phyloP scores from a whole-genome alignment of 306 rosid genomes.

The Cicer bijugum region DNA sequence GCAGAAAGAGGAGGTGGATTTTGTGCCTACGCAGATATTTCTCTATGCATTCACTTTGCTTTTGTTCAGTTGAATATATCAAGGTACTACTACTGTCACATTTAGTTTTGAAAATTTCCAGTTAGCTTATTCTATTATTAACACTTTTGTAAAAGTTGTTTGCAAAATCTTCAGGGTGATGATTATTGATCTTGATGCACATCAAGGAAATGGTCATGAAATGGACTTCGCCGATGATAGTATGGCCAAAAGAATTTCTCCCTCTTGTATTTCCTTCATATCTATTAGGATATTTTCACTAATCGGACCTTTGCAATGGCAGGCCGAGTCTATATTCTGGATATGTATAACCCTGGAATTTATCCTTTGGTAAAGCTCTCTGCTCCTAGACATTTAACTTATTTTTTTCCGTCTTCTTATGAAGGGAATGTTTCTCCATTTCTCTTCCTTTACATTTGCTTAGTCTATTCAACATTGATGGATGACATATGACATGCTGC shows the following conservation, averaged over 20 bases:
- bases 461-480: slow-evolving; percentile 23
- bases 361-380: slow-evolving; percentile 79
- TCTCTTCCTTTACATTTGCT: slow-evolving; percentile 11
- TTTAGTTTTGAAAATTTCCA: slow-evolving; percentile 23
- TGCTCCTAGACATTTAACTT: slow-evolving; percentile 33
- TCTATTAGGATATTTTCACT: slow-evolving; percentile 37
- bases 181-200: slow-evolving; percentile 98
- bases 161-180: slow-evolving; percentile 69
- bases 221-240: slow-evolving; percentile 75
- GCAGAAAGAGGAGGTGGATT: slow-evolving; percentile 87
- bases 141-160: slow-evolving; percentile 21
- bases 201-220: slow-evolving; percentile 98
- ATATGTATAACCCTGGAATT: slow-evolving; percentile 91
- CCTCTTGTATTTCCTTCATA: slow-evolving; percentile 40
- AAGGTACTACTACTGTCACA: slow-evolving; percentile 60
- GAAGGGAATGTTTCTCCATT: slow-evolving; percentile 21
- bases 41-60: slow-evolving; percentile 83
- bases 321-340: slow-evolving; percentile 85
- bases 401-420: slow-evolving; percentile 2
- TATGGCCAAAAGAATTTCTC: slow-evolving; percentile 52
- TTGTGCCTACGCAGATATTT: slow-evolving; percentile 87
- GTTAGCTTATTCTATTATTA: slow-evolving; percentile 38
- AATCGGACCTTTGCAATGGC: slow-evolving; percentile 48
- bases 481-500: slow-evolving; percentile 24
- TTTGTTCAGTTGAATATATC: slow-evolving; percentile 73